A percentile compares a stretch with the other conserved stretches of the same genome.
phyloP scores from a whole-genome alignment of 1,139 yeast genomes.

The Torulaspora pretoriensis region DNA sequence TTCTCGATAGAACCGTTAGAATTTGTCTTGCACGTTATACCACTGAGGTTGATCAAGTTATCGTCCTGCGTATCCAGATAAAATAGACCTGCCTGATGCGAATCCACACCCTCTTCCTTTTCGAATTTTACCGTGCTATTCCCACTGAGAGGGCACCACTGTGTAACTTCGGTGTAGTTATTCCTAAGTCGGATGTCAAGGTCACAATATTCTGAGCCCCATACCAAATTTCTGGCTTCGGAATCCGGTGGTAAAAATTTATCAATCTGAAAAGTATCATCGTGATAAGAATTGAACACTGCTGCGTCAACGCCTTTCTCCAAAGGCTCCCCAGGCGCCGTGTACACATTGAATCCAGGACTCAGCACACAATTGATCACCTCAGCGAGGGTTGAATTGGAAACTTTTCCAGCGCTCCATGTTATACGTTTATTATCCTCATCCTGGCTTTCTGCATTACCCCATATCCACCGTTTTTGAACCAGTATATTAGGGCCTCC shows the following conservation, averaged over 20 bases:
- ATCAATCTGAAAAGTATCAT: slow-evolving; percentile 13
- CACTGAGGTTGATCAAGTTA: slow-evolving; percentile 27
- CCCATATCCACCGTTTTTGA: slow-evolving; percentile 16
- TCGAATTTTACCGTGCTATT: slow-evolving; percentile 8
- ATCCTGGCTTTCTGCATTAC: neutral
- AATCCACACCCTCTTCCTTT: slow-evolving; percentile 11
- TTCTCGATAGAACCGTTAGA: slow-evolving; percentile 19
- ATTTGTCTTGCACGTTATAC: slow-evolving; percentile 31
- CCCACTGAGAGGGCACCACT: slow-evolving; percentile 18
- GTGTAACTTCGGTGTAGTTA: slow-evolving; percentile 18
- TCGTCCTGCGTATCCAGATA: slow-evolving; percentile 26
- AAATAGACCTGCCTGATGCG: slow-evolving; percentile 31
- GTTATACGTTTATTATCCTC: slow-evolving; percentile 17
- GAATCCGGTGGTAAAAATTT: slow-evolving; percentile 9
- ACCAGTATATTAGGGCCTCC: slow-evolving; percentile 14
- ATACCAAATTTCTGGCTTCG: slow-evolving; percentile 6
- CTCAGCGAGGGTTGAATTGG: neutral
- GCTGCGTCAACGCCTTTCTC: slow-evolving; percentile 15
- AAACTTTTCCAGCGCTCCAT: slow-evolving; percentile 14
- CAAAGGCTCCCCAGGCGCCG: neutral
- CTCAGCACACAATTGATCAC: slow-evolving; percentile 7
- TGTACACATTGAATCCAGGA: slow-evolving; percentile 26
- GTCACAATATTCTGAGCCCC: slow-evolving; percentile 19
- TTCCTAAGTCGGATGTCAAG: slow-evolving; percentile 23
- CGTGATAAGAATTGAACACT: slow-evolving; percentile 16